Evolutionary conservation across 306 rosid species (phyloP).

Genomic region (Trichosanthes truncata): DNA sequence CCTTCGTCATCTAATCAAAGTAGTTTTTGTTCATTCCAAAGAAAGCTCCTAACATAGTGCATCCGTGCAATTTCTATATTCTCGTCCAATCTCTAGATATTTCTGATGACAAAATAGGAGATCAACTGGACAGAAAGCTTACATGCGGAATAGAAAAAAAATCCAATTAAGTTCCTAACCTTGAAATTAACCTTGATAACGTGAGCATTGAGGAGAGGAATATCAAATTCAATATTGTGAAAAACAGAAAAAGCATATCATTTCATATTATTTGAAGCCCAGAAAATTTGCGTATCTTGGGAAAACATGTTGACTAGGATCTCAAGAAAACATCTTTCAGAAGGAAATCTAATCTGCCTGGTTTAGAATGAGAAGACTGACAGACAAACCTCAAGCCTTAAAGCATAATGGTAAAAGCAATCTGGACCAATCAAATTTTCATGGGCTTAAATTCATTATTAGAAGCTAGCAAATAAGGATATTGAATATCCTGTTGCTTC

Average conservation of each 20-base stretch:
- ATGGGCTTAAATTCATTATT: not conserved
- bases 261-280: not conserved
- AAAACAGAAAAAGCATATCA: not conserved
- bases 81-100: not conserved
- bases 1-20: not conserved
- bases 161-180: not conserved
- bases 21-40: not conserved
- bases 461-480: not conserved
- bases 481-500: not conserved
- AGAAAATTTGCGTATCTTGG: not conserved
- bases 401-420: not conserved
- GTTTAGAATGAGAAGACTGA: not conserved
- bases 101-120: not conserved
- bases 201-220: not conserved
- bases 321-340: not conserved
- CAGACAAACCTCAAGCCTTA: not conserved
- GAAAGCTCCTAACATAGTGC: not conserved
- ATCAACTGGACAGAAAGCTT: not conserved
- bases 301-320: not conserved
- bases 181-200: not conserved
- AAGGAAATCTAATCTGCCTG: not conserved
- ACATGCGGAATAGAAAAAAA: not conserved
- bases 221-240: not conserved
- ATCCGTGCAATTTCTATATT: not conserved
- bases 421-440: not conserved